These are phyloP conservation scores for Linderniella brevidens DNA, from an alignment of 257 asterid genomes.

Conservation along the genomic window DNA sequence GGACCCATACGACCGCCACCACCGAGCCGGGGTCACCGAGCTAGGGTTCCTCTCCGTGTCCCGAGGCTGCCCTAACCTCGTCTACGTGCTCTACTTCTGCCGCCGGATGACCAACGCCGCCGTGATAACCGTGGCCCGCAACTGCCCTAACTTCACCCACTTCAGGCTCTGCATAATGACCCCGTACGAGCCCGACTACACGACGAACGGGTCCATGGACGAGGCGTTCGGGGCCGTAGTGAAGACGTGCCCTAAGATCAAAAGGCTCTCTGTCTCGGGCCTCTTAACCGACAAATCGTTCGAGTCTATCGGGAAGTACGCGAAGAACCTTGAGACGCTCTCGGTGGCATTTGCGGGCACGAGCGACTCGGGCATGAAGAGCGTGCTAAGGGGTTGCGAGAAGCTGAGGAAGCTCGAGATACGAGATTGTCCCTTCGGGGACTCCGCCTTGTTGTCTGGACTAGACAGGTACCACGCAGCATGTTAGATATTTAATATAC, in stretches of 20 bases:
- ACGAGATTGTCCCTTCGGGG: slow-evolving; percentile 73
- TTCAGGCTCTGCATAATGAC: slow-evolving; percentile 88
- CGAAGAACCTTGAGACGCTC: slow-evolving; percentile 65
- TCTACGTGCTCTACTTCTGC: slow-evolving; percentile 71
- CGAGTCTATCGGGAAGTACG: slow-evolving; percentile 61
- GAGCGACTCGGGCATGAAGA: slow-evolving; percentile 72
- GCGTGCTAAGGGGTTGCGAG: slow-evolving; percentile 59
- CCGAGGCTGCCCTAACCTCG: slow-evolving; percentile 64
- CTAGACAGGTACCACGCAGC: slow-evolving; percentile 23
- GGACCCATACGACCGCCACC: slow-evolving; percentile 38
- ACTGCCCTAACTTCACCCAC: slow-evolving; percentile 81
- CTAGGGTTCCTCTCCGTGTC: slow-evolving; percentile 72
- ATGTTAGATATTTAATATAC: too few species aligned
- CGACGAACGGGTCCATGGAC: slow-evolving; percentile 69
- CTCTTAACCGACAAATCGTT: slow-evolving; percentile 58
- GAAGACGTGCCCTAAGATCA: slow-evolving; percentile 55
- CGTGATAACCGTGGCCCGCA: slow-evolving; percentile 41
- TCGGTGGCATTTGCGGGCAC: slow-evolving; percentile 84
- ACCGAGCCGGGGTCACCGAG: slow-evolving; percentile 52
- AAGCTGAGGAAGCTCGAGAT: slow-evolving; percentile 85
- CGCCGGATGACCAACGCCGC: slow-evolving; percentile 86
- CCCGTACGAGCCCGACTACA: slow-evolving; percentile 52
- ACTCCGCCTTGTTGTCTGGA: slow-evolving; percentile 51
- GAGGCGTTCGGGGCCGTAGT: slow-evolving; percentile 85
- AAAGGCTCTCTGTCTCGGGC: slow-evolving; percentile 71